Evolutionary conservation across 306 rosid species (phyloP).

Genomic region (Sechiopsis laciniata): DNA sequence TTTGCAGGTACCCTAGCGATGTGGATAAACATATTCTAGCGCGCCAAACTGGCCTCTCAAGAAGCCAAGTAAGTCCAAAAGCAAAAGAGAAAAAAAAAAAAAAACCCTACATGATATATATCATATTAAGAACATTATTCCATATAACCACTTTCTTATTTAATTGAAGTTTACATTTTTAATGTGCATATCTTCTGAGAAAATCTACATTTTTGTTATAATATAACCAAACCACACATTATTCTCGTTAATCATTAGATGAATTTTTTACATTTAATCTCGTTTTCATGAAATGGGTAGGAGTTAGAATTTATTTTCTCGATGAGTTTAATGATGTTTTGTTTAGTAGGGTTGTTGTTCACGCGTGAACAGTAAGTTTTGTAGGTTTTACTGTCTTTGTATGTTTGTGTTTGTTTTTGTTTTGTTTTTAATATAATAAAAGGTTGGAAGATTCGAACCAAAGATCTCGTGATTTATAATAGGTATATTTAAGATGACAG

Average conservation of each 20-base stretch:
- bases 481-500: too few relatives aligned
- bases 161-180: slow-evolving; percentile 5
- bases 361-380: too few relatives aligned
- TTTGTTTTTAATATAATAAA: neutral
- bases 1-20: slow-evolving; percentile 90
- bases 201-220: slow-evolving; percentile 3
- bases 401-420: neutral
- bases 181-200: slow-evolving; percentile 16
- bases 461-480: too few relatives aligned
- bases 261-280: neutral
- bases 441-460: too few relatives aligned
- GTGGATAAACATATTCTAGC: slow-evolving; percentile 91
- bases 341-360: neutral
- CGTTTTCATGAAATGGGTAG: slow-evolving; percentile 9
- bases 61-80: slow-evolving; percentile 79
- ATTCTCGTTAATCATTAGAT: slow-evolving; percentile 9
- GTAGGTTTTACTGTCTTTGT: too few relatives aligned
- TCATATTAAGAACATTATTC: neutral
- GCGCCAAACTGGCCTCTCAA: slow-evolving; percentile 98
- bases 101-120: neutral
- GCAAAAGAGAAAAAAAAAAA: slow-evolving; percentile 8
- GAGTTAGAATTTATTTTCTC: too few relatives aligned
- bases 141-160: slow-evolving; percentile 11
- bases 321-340: neutral
- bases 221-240: slow-evolving; percentile 1